A percentile compares a stretch with the other conserved stretches of the same genome.
Conservation (phyloP, 495 filamentous ascomycete genomes). For the Trichoderma reesei region DNA sequence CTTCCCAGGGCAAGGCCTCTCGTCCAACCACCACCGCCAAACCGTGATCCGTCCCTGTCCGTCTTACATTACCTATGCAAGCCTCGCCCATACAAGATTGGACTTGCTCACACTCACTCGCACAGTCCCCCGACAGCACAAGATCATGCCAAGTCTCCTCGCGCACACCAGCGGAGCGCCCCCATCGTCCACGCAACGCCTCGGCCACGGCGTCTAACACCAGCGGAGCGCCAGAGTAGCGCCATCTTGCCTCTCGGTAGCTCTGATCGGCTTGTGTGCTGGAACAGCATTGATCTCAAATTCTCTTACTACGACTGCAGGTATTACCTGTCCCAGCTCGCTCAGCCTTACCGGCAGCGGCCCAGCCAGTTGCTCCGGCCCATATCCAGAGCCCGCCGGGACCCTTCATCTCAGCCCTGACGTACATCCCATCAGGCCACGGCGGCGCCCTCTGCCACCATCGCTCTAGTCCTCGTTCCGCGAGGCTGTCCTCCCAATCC, state of each 20-base stretch:
- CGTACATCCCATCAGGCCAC: neutral
- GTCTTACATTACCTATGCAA: no score
- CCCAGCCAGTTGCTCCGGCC: neutral
- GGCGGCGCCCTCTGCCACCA: neutral
- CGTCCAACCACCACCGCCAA: no score
- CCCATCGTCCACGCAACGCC: neutral
- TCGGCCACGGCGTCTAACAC: neutral
- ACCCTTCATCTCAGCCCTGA: neutral
- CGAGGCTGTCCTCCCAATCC: neutral
- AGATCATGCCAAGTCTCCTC: neutral
- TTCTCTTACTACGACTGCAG: neutral
- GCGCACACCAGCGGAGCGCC: neutral
- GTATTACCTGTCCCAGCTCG: neutral
- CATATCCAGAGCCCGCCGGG: neutral
- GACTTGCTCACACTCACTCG: no score
- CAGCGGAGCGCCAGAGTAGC: neutral
- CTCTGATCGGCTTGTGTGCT: neutral
- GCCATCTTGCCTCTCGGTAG: constrained; percentile 2
- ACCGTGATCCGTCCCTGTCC: no score
- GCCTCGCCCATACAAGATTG: no score
- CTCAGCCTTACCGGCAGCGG: constrained; percentile 2
- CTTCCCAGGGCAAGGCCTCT: no score
- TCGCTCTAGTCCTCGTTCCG: neutral
- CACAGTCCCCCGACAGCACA: no score
- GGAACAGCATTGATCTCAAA: neutral